phyloP scores from a whole-genome alignment of 306 rosid genomes.

The Malus sylvestris region DNA sequence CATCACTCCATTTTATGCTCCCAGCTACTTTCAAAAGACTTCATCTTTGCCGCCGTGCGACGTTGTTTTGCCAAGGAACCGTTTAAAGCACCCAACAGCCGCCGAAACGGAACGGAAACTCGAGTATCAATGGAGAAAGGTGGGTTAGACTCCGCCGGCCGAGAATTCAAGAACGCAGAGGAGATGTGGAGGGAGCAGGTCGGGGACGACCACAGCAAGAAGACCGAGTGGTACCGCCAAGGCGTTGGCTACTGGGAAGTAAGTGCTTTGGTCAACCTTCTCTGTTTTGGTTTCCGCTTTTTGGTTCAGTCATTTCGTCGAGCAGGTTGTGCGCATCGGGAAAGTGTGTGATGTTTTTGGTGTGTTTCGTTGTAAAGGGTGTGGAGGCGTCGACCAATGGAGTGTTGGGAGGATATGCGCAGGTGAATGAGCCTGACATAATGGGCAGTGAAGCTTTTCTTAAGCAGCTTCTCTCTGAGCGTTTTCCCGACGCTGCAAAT shows the following conservation, averaged over 20 bases:
- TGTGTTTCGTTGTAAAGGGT: slow-evolving; percentile 28
- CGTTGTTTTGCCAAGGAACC: not conserved
- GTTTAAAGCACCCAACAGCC: not conserved
- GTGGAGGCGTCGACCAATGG: slow-evolving; percentile 87
- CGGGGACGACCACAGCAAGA: slow-evolving; percentile 62
- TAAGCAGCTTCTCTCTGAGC: slow-evolving; percentile 49
- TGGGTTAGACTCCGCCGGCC: slow-evolving; percentile 72
- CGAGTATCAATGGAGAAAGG: slow-evolving; percentile 42
- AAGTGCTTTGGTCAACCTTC: not conserved
- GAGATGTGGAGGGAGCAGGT: slow-evolving; percentile 89
- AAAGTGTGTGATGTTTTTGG: not conserved
- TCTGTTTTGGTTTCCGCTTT: not conserved
- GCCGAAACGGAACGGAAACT: not conserved
- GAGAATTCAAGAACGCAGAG: slow-evolving; percentile 53
- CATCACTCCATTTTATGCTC: not conserved
- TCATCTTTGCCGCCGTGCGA: not conserved
- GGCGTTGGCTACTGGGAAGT: slow-evolving; percentile 96
- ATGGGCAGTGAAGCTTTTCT: slow-evolving; percentile 72
- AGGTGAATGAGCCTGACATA: slow-evolving; percentile 63
- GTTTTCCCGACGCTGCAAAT: slow-evolving; percentile 32
- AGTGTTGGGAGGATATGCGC: slow-evolving; percentile 77
- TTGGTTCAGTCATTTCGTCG: not conserved
- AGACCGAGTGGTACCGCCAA: slow-evolving; percentile 64
- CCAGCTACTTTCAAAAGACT: not conserved
- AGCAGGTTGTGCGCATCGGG: not conserved